Evolutionary conservation across 108 stramenopile species (phyloP), one percentile per base, ranked within the genome.

Genomic region (Cylindrotheca fusiformis): DNA sequence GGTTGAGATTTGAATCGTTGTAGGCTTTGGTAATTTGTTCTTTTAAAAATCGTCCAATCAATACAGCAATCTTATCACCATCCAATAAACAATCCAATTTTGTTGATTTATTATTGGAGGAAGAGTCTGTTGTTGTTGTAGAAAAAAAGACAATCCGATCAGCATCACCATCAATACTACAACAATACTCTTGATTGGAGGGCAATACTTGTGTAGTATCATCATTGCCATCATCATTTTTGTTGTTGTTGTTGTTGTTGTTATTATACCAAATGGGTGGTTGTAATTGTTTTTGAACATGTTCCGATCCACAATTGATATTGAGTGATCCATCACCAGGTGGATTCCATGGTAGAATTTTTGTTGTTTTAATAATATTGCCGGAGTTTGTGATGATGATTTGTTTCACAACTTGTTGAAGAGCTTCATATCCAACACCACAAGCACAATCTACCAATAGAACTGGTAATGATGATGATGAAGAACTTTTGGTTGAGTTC

Each of bases 91-190:
- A 32, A 47, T 55, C 56, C 14, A 17, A 23, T 32, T 18, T 58
- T 4, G 2, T 26, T 26, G 18, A 8, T 22, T 26, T n/a, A 55
- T n/a, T 21, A 36, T 29, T 65, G 2, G 63, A 65, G 32, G 25
- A 28, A 22, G 23, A 49, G 60, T 71, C 72, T 65, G 72, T 1
- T 2, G 0, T 44, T 66, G 54, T 5, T 55, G 54, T 5, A 3
- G 54, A 69, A 80, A 96, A 92, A 80, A 96, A 99, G 32, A 99
- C 97, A 47, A 98, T 80, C 2, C 99, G 88, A 78, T 99, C 99
- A 12, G 96, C 97, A 79, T 99, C 99, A 54, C 99, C 99, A 71
- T 99, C 99, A 45, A 98, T 75, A 24, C 96, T 93, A 58, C 82
- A 79, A 71, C 78, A 74, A 69, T 94, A 86, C 32, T 58, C 53